Evolutionary conservation across 441 rosid species (phyloP).

Genomic region (Isatis lusitanica): DNA sequence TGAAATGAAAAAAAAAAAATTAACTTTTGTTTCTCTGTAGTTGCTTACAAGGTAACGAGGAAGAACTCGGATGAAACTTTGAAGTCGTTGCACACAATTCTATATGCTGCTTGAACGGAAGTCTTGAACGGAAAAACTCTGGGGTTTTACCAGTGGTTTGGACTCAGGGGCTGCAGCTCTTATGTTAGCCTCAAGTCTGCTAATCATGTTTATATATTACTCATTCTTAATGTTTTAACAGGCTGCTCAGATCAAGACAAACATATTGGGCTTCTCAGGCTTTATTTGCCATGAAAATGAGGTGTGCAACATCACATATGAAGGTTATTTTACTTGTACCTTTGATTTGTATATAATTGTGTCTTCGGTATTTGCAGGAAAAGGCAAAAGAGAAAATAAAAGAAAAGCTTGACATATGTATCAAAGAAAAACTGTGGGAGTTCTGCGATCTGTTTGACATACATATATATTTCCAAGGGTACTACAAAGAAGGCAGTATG

Average conservation of each 20-base stretch:
- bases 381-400: conserved; percentile 76
- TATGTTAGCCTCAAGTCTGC: conserved; percentile 19
- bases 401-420: conserved; percentile 87
- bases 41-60: conserved; percentile 80
- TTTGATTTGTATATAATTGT: conserved; percentile 1
- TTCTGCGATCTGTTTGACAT: conserved; percentile 83
- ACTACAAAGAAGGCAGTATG: conserved; percentile 65
- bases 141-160: neutral
- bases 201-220: conserved; percentile 19
- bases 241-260: conserved; percentile 86
- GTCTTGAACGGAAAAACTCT: no score
- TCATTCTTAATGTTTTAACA: conserved; percentile 45
- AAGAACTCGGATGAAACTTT: conserved; percentile 79
- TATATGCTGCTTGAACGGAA: no score
- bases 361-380: conserved; percentile 53
- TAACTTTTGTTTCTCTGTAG: conserved; percentile 42
- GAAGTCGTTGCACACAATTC: conserved; percentile 74
- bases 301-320: conserved; percentile 46
- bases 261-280: conserved; percentile 87
- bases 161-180: neutral
- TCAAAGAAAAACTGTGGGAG: conserved; percentile 81
- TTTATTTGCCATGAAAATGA: conserved; percentile 92
- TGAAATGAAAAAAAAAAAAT: neutral
- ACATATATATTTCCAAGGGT: conserved; percentile 54
- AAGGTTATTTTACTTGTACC: neutral